Evolutionary conservation across 345 rosid genomes (phyloP).

Genomic region (Diplotaxis tenuifolia): DNA sequence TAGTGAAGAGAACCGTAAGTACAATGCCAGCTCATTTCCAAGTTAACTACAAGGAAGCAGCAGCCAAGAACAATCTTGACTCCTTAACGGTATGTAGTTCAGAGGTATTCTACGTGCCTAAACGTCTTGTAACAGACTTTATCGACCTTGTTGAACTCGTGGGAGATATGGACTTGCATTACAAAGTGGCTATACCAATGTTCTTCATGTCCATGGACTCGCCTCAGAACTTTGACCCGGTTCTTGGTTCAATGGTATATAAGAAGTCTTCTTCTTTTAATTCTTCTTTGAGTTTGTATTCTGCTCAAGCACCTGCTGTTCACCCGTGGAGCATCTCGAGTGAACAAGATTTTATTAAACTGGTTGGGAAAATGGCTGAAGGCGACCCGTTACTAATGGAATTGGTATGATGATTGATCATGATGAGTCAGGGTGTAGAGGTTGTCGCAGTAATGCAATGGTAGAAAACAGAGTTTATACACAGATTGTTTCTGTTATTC

Average conservation of each 20-base stretch:
- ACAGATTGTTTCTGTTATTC: constrained; percentile 31
- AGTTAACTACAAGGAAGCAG: constrained; percentile 85
- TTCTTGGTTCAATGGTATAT: constrained; percentile 76
- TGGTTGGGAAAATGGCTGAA: constrained; percentile 86
- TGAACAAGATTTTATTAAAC: constrained; percentile 88
- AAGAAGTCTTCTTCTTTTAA: constrained; percentile 57
- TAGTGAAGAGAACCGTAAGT: constrained; percentile 67
- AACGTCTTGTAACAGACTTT: constrained; percentile 56
- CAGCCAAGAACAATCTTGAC: constrained; percentile 47
- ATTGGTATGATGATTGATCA: constrained; percentile 49
- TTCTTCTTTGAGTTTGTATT: constrained; percentile 60
- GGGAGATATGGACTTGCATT: constrained; percentile 68
- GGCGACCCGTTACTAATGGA: constrained; percentile 96
- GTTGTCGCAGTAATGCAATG: constrained; percentile 31
- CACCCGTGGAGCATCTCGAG: constrained; percentile 88
- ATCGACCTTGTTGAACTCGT: constrained; percentile 82
- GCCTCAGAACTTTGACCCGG: constrained; percentile 75
- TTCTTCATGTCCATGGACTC: constrained; percentile 91
- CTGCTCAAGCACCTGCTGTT: constrained; percentile 79
- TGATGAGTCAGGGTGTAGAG: constrained; percentile 29
- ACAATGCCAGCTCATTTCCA: constrained; percentile 94
- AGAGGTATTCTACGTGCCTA: constrained; percentile 88
- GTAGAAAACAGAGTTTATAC: constrained; percentile 45
- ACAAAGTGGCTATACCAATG: constrained; percentile 90
- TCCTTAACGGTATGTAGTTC: constrained; percentile 73